phyloP scores from a whole-genome alignment of 257 asterid genomes.

The Salvia splendens region DNA sequence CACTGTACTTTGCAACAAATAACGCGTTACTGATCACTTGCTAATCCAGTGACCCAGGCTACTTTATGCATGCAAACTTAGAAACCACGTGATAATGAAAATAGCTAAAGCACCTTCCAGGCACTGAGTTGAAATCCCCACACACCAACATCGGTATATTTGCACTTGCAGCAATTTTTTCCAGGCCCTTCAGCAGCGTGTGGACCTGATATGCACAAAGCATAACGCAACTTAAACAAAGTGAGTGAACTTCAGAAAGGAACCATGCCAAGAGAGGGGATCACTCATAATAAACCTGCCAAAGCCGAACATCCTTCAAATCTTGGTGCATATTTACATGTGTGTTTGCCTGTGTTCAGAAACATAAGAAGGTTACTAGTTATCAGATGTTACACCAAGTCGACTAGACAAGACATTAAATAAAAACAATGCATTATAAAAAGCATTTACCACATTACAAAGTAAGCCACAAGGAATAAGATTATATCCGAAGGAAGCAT shows the following conservation, averaged over 20 bases:
- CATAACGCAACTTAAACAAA: conserved; percentile 27
- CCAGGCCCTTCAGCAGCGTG: conserved; percentile 90
- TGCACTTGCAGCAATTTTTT: conserved; percentile 91
- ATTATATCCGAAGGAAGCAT: background rate
- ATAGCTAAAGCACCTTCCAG: conserved; percentile 70
- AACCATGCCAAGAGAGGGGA: conserved; percentile 25
- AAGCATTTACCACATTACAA: background rate
- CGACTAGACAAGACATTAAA: conserved; percentile 8
- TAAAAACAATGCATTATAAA: conserved; percentile 1
- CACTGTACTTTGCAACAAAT: conserved; percentile 47
- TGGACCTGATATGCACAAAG: conserved; percentile 60
- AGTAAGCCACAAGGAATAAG: conserved; percentile 1
- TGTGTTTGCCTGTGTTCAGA: conserved; percentile 80
- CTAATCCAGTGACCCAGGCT: conserved; percentile 19
- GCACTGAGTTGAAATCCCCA: conserved; percentile 91
- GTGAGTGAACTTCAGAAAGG: conserved; percentile 19
- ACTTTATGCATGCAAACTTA: background rate
- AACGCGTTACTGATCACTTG: background rate
- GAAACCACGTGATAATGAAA: conserved; percentile 20
- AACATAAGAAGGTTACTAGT: conserved; percentile 28
- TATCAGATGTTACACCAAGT: conserved; percentile 32
- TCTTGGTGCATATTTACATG: conserved; percentile 87
- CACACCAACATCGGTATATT: conserved; percentile 96
- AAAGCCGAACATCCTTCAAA: conserved; percentile 89
- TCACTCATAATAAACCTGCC: conserved; percentile 75